Base-by-base conservation (phyloP, 345 rosid genomes). In the Bretschneidera sinensis region DNA sequence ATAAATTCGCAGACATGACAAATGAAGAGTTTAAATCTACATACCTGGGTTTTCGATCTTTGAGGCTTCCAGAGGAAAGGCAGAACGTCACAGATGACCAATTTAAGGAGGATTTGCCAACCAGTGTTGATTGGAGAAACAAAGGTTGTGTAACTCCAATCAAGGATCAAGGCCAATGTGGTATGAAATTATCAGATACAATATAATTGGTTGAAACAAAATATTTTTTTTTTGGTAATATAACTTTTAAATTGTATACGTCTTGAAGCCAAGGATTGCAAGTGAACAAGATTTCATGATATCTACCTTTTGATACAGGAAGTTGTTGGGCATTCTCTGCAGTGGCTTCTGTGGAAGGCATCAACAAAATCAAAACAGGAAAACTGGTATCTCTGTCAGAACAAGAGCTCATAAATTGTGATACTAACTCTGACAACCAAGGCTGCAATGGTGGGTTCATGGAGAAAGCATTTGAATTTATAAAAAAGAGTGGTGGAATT, bases 251-350 rank as follows among this genome's bases (percentile, higher is more conserved):
- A n/a, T 17, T 49, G 5, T 2, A 49, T 49, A 7, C 9, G 9
- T 31, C 35, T 31, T 31, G n/a, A 31, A 31, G 20, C 9, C 51
- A 17, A 48, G 55, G 9, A 31, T 21, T 17, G 1, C 15, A n/a
- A 14, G 60, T 11, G 14, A 24, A 4, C 9, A 20, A 17, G 17
- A 55, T 15, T 21, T 35, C 9, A 51, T 60, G 43, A 23, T 21
- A 19, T n/a, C 51, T 24, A 39, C 64, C 18, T 53, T 51, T 43
- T 39, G 17, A 20, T 66, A 25, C 83, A 88, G 95, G 96, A 63
- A 82, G 95, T 60, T 94, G 97, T 59, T 94, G 99, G 99, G 99
- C 97, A 6, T 94, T 94, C 35, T 84, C 97, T 6, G 85, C 99
- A 5, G 86, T 90, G 57, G 89, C 95, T 48, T 91, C 99, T 1